These are phyloP conservation scores for Hyphopichia burtonii DNA, from an alignment of 1,139 yeast genomes.

Conservation along the genomic window DNA sequence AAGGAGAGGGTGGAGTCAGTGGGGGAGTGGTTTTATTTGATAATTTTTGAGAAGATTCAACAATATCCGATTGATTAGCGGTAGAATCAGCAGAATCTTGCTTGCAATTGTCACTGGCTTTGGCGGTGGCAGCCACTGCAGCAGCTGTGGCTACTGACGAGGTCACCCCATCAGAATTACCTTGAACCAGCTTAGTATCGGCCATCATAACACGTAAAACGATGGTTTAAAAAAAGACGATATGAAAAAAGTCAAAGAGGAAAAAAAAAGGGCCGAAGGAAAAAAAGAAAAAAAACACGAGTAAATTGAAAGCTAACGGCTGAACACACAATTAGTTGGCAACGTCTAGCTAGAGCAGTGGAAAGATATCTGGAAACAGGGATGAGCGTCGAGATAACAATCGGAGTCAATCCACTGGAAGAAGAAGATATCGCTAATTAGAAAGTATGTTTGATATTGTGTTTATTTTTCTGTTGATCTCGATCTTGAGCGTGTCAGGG, in stretches of 20 bases:
- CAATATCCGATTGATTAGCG: background rate
- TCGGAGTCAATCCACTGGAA: too few species aligned
- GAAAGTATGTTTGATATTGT: too few species aligned
- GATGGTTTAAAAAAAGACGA: background rate
- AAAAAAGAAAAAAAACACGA: too few species aligned
- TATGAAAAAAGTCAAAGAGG: background rate
- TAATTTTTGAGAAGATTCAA: background rate
- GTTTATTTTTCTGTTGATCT: too few species aligned
- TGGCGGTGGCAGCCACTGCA: conserved; percentile 5
- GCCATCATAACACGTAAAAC: background rate
- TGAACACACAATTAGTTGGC: too few species aligned
- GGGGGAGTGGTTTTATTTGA: conserved; percentile 4
- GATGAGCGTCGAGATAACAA: too few species aligned
- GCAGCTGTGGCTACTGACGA: conserved; percentile 14
- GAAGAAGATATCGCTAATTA: too few species aligned
- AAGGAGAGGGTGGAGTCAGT: conserved; percentile 4
- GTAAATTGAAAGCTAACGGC: too few species aligned
- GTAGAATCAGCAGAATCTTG: background rate
- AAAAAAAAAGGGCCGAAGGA: background rate
- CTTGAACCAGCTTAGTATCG: background rate
- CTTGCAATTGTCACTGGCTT: background rate
- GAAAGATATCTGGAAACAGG: too few species aligned
- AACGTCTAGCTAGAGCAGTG: too few species aligned
- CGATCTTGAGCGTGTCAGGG: too few species aligned
- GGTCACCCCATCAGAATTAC: background rate